Conservation (phyloP, 208 protist genomes). For the Crithidia mellificae region DNA sequence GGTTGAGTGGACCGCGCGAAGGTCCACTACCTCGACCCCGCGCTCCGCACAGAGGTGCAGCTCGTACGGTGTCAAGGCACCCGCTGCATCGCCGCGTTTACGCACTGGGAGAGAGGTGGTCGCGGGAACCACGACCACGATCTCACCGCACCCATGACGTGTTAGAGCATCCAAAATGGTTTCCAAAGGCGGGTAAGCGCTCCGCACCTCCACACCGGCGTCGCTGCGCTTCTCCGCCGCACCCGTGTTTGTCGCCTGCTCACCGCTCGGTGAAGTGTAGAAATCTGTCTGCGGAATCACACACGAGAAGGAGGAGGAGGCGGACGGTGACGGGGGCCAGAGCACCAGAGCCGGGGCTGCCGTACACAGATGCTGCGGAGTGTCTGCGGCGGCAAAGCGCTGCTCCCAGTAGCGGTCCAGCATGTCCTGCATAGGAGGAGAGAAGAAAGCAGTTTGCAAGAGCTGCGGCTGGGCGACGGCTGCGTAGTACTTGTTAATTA, state of each 20-base stretch:
- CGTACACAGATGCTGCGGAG: not conserved
- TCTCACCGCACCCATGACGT: slow-evolving; percentile 6
- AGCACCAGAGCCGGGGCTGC: slow-evolving; percentile 25
- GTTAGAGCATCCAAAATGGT: slow-evolving; percentile 34
- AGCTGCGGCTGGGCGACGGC: slow-evolving; percentile 31
- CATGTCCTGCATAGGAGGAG: slow-evolving; percentile 39
- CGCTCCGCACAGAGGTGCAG: slow-evolving; percentile 38
- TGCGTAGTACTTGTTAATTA: slow-evolving; percentile 59
- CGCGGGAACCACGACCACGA: slow-evolving; percentile 22
- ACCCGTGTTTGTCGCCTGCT: too few relatives aligned
- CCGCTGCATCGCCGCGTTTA: too few relatives aligned
- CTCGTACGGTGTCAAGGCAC: slow-evolving; percentile 38
- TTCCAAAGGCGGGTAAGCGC: slow-evolving; percentile 33
- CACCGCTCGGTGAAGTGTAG: not conserved
- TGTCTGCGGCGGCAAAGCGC: not conserved
- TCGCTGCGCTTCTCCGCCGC: too few relatives aligned
- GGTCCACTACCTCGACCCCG: slow-evolving; percentile 40
- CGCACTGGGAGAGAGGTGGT: not conserved
- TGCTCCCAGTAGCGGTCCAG: slow-evolving; percentile 44
- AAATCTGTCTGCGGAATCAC: not conserved
- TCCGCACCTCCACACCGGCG: not conserved
- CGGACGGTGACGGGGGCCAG: slow-evolving; percentile 18
- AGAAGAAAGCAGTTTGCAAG: slow-evolving; percentile 49
- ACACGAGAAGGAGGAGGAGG: not conserved
- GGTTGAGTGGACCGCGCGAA: not conserved